Base-by-base conservation (phyloP, 2,329 filamentous ascomycete species). In the Neopestalotiopsis sp. region DNA sequence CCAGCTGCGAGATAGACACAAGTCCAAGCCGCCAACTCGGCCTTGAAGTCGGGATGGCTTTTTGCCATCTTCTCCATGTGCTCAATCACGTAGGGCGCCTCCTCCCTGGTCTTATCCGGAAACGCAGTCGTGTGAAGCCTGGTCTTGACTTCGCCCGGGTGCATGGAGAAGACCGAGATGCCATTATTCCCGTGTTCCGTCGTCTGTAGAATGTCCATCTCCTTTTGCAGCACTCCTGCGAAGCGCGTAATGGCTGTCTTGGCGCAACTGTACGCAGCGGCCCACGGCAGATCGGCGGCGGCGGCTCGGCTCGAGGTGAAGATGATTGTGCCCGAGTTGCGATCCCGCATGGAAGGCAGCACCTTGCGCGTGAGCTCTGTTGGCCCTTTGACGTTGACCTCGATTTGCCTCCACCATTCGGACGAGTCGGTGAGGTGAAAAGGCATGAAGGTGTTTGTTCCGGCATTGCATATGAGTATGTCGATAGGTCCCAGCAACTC, bases 221-320 rank as follows among this genome's bases (percentile, higher is more conserved):
- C 64, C 30, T 34, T 58, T 45, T 66, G 64, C 14, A 66, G 45
- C 2, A 58, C 49, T 12, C 64, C 64, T 10, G 45, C 64, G 20
- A 66, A 66, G 9, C 64, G 64, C 49, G 64, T 66, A 28, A 66
- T 66, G 49, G 64, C 64, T 3, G 64, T 66, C 49, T 66, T 66
- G 32, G 64, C 45, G 32, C 64, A 66, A 38, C 49, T 66, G 49
- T 66, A 66, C 10, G 64, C 64, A 4, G 64, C n/a, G 12, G 64
- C 49, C 64, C 64, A 66, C 5, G 64, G 64, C 30, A 66, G 49
- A 30, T 66, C 64, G 13, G 64, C 64, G 12, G 45, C 30, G 20
- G 64, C 64, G 9, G 64, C 64, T 12, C 64, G 64, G 45, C 45
- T 57, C 28, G n/a, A 30, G 7, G 32, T 58, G 45, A 34, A 66